Percentiles rank a stretch among this genome's conserved stretches.
phyloP scores from a whole-genome alignment of 306 rosid genomes.

The Quercus suber region DNA sequence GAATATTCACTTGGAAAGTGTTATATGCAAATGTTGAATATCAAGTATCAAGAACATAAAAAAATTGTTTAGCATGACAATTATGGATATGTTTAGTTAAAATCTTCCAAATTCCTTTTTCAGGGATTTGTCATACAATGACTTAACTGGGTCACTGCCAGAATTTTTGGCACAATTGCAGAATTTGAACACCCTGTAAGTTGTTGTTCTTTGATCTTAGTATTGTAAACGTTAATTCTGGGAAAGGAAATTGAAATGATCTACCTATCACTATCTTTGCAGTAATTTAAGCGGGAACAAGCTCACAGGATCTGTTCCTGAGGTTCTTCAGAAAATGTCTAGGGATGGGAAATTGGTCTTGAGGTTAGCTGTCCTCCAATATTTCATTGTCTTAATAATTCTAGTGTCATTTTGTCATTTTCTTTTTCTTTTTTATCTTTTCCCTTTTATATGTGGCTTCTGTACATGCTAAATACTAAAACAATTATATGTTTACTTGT shows the following conservation, averaged over 20 bases:
- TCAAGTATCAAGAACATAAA: no score
- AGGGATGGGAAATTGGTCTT: not conserved
- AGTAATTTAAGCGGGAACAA: conserved; percentile 21
- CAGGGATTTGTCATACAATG: conserved; percentile 49
- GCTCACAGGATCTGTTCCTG: conserved; percentile 24
- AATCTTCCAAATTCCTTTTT: not conserved
- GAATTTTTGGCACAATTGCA: conserved; percentile 22
- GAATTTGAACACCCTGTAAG: conserved; percentile 31
- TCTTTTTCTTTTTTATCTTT: no score
- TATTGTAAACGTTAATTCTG: no score
- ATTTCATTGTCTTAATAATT: not conserved
- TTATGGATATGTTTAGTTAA: no score
- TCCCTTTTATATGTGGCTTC: no score
- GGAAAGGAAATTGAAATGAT: not conserved
- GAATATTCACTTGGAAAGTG: not conserved
- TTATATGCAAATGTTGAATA: no score
- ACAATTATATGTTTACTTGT: no score
- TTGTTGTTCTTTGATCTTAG: not conserved
- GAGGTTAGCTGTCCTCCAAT: not conserved
- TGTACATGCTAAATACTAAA: not conserved
- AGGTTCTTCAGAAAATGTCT: conserved; percentile 6
- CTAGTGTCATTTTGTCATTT: not conserved
- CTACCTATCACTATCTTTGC: not conserved
- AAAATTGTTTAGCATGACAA: no score
- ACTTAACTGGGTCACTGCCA: conserved; percentile 36